phyloP scores from a whole-genome alignment of 2,329 filamentous ascomycete species.

The Claviceps quebecensis region DNA sequence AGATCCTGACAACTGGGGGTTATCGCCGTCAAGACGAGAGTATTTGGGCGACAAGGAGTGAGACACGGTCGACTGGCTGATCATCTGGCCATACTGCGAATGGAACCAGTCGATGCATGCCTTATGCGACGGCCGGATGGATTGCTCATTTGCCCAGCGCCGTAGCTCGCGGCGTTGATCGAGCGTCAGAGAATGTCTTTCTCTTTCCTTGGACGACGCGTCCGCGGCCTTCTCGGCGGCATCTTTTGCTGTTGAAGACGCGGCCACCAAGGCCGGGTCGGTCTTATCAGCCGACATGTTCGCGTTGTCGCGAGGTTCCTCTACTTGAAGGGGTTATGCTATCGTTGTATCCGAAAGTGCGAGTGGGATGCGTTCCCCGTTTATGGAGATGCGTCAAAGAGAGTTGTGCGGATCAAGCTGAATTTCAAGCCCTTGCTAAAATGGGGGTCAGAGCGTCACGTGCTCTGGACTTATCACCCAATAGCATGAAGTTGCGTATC shows the following conservation, averaged over 20 bases:
- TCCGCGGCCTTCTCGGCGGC: constrained; percentile 9
- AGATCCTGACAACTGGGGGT: constrained; percentile 46
- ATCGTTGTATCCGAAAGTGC: constrained; percentile 27
- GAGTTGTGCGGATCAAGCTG: constrained; percentile 15
- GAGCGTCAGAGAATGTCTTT: constrained; percentile 46
- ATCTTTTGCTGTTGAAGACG: constrained; percentile 13
- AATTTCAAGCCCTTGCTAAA: background rate
- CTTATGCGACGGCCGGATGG: constrained; percentile 44
- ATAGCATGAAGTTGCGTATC: background rate
- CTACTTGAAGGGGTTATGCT: constrained; percentile 10
- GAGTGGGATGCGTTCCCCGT: constrained; percentile 21
- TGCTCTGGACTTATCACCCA: background rate
- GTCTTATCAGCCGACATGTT: constrained; percentile 23
- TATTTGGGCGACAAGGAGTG: constrained; percentile 49
- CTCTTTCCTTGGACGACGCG: constrained; percentile 31
- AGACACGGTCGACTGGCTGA: constrained; percentile 49
- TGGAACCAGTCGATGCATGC: constrained; percentile 51
- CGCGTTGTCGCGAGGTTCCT: background rate
- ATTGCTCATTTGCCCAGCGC: constrained; percentile 43
- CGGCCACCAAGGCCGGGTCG: constrained; percentile 23
- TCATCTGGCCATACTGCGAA: constrained; percentile 41
- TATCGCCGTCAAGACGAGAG: constrained; percentile 44
- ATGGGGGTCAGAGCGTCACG: background rate
- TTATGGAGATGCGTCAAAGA: constrained; percentile 16
- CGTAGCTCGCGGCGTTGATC: constrained; percentile 47